Base-by-base conservation (phyloP, 75 land plant genomes). In the Cupressus sempervirens region DNA sequence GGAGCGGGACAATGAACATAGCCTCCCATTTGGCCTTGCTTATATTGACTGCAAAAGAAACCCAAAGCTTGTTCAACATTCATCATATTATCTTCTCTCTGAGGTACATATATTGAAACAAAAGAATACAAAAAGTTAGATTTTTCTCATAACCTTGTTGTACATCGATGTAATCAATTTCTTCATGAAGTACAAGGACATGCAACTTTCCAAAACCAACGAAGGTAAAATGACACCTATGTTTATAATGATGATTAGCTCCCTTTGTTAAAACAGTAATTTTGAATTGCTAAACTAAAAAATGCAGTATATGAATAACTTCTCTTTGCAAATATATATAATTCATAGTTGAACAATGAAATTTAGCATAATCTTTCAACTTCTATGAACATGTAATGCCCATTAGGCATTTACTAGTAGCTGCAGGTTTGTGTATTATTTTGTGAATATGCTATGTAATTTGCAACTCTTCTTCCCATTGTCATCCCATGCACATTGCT, bases 1-100 rank as follows among this genome's bases (percentile, higher is more conserved):
- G 99, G 99, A 96, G 82, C 91, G 96, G 96, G 97, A 96, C 41
- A 99, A 98, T 91, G 99, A 97, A 41, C 94, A 96, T 92, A 99
- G 99, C 53, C 97, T 97, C 34, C 95, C 96, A 81, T 95, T 96
- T 89, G 99, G 99, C 65, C 91, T 98, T 67, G 96, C 91, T 53
- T 95, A 95, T 72, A 95, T 95, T 80, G 99, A 98, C 87, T 94
- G 94, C 46, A 91, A 92, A 45, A 92, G 95, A 79, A 79, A 90
- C 81, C 89, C 92, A 58, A 90, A 88, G 20, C 88, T 95, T 48
- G 86, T 85, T 68, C 95, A 92, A 58, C 96, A 94, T 54, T 94
- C 97, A 83, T 98, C 99, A n/a, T 98, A 96, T 74, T 65, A 88
- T 73, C 89, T 98, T 87, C 96, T 93, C 83, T 82, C 96, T 32